phyloP scores from a whole-genome alignment of 257 asterid species.

The Gentiana dahurica region DNA sequence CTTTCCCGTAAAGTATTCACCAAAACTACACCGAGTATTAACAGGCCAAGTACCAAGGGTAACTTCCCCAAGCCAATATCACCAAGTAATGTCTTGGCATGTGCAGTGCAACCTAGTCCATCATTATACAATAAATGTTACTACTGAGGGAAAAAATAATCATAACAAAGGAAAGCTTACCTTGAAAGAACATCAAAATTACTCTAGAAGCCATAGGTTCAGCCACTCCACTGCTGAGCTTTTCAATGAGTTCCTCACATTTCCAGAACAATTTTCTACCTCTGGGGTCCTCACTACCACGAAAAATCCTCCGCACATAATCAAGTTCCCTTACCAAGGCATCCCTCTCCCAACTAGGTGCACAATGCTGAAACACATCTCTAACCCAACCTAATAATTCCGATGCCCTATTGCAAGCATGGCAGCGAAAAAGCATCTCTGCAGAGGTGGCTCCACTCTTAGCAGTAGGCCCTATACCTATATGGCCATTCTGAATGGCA shows the following conservation, averaged over 20 bases:
- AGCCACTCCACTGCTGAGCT: conserved; percentile 52
- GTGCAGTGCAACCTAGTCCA: too few relatives aligned
- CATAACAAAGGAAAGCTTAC: conserved; percentile 20
- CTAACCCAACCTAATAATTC: conserved; percentile 94
- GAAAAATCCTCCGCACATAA: conserved; percentile 77
- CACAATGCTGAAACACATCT: conserved; percentile 94
- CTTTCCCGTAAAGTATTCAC: too few relatives aligned
- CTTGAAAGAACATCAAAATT: conserved; percentile 74
- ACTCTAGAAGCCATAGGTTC: conserved; percentile 60
- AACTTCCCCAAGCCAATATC: too few relatives aligned
- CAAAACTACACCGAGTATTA: too few relatives aligned
- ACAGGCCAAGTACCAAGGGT: too few relatives aligned
- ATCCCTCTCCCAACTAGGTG: conserved; percentile 89
- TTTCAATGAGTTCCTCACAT: conserved; percentile 77
- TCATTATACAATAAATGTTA: too few relatives aligned
- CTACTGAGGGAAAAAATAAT: too few relatives aligned
- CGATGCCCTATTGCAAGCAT: conserved; percentile 79
- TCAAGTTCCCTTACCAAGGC: conserved; percentile 78
- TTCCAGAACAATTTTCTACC: conserved; percentile 74
- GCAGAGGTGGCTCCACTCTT: conserved; percentile 54
- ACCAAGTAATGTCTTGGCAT: too few relatives aligned
- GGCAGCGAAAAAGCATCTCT: conserved; percentile 82
- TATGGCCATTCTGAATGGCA: conserved; percentile 76
- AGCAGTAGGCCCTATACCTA: conserved; percentile 66
- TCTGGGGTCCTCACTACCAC: conserved; percentile 70